A percentile compares a stretch with the other conserved stretches of the same genome.
These are phyloP conservation scores for Aspergillus fischeri DNA, from an alignment of 2,329 filamentous ascomycete species.

Conservation along the genomic window DNA sequence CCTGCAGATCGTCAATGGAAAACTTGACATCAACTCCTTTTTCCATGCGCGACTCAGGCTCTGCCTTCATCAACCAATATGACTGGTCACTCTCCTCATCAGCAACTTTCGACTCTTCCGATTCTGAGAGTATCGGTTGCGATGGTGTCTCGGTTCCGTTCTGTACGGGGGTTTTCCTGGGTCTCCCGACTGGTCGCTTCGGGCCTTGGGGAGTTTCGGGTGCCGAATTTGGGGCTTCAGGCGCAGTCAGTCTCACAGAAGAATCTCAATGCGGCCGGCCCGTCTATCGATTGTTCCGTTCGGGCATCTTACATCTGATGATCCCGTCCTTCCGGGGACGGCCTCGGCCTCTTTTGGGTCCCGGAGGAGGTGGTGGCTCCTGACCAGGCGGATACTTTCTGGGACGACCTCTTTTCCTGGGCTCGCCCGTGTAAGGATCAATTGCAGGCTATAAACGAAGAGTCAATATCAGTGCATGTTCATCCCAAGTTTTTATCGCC, in stretches of 20 bases:
- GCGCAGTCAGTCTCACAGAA: neutral
- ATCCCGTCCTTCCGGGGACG: slow-evolving; percentile 28
- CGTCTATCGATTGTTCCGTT: neutral
- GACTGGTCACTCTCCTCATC: slow-evolving; percentile 31
- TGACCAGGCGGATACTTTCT: slow-evolving; percentile 27
- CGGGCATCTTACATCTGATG: slow-evolving; percentile 3
- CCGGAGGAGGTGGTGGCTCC: slow-evolving; percentile 20
- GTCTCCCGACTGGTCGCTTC: slow-evolving; percentile 20
- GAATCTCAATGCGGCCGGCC: neutral
- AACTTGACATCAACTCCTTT: slow-evolving; percentile 87
- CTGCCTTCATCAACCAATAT: slow-evolving; percentile 83
- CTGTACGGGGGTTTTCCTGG: slow-evolving; percentile 17
- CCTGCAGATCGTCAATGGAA: slow-evolving; percentile 83
- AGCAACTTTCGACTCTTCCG: slow-evolving; percentile 9
- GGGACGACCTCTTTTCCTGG: slow-evolving; percentile 32
- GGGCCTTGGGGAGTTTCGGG: slow-evolving; percentile 17
- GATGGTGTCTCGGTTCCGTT: slow-evolving; percentile 14
- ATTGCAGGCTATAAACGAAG: slow-evolving; percentile 9
- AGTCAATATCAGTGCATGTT: slow-evolving; percentile 5
- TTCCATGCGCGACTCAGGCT: slow-evolving; percentile 81
- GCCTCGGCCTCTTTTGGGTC: slow-evolving; percentile 31
- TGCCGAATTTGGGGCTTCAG: neutral
- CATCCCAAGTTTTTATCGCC: neutral
- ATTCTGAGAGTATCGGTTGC: slow-evolving; percentile 14
- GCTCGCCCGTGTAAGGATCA: slow-evolving; percentile 22